These are phyloP conservation scores for Hippophae rhamnoides DNA, from an alignment of 306 rosid species.

Conservation along the genomic window DNA sequence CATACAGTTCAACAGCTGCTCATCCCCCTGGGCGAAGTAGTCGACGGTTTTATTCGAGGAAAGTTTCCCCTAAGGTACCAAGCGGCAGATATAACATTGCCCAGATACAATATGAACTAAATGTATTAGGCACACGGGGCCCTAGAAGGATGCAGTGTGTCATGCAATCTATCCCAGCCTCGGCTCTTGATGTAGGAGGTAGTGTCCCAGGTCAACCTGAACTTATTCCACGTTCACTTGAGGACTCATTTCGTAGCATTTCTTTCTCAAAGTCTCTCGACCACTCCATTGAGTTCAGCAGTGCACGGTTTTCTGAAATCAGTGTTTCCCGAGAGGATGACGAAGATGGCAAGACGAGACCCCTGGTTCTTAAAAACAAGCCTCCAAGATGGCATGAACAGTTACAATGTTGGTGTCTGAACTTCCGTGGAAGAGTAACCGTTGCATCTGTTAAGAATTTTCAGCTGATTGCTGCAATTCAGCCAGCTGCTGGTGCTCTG, in stretches of 20 bases:
- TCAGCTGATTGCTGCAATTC: constrained; percentile 51
- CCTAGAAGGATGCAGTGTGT: constrained; percentile 91
- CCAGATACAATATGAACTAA: constrained; percentile 78
- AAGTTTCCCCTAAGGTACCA: constrained; percentile 88
- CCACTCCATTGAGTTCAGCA: constrained; percentile 58
- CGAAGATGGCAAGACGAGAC: constrained; percentile 43
- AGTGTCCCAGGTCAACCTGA: constrained; percentile 47
- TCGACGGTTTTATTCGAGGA: constrained; percentile 79
- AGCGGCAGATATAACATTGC: constrained; percentile 86
- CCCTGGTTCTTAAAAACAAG: constrained; percentile 75
- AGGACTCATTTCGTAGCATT: constrained; percentile 40
- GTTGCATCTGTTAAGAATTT: constrained; percentile 91
- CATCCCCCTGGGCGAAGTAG: constrained; percentile 61
- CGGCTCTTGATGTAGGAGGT: constrained; percentile 67
- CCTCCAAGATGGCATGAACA: constrained; percentile 95
- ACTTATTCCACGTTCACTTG: constrained; percentile 53
- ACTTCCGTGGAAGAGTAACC: constrained; percentile 77
- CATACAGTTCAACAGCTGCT: constrained; percentile 43
- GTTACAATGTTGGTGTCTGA: constrained; percentile 86
- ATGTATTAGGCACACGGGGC: constrained; percentile 87
- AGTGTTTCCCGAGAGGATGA: constrained; percentile 34
- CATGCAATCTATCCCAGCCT: constrained; percentile 77
- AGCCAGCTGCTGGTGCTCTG: constrained; percentile 41
- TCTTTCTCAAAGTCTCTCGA: constrained; percentile 65
- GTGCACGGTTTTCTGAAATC: constrained; percentile 65